These are phyloP conservation scores for Stachybotrys chlorohalonatus DNA, from an alignment of 2,329 filamentous ascomycete genomes.

Conservation along the genomic window DNA sequence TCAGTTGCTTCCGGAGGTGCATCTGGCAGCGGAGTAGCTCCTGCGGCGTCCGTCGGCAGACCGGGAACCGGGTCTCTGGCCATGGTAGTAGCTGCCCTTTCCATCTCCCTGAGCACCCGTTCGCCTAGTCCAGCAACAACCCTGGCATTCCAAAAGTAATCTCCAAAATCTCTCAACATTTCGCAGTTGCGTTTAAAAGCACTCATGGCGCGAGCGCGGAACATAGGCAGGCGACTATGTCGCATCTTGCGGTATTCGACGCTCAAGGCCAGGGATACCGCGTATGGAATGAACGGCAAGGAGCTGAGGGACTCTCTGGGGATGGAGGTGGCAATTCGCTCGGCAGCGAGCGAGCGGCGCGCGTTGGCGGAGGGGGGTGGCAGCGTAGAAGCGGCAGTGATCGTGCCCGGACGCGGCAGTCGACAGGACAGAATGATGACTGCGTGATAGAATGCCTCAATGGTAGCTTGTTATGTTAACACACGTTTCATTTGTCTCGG, in stretches of 20 bases:
- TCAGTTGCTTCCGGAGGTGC: conserved; percentile 7
- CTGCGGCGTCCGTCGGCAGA: conserved; percentile 10
- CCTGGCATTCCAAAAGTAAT: conserved; percentile 48
- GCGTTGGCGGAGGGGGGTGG: conserved; percentile 43
- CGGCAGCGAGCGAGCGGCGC: conserved; percentile 47
- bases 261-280: conserved; percentile 50
- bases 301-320: conserved; percentile 41
- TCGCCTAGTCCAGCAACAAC: conserved; percentile 47
- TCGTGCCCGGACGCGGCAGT: conserved; percentile 32
- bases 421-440: conserved; percentile 55
- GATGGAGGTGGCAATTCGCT: conserved; percentile 47
- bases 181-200: conserved; percentile 46
- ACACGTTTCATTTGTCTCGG: neutral
- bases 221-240: conserved; percentile 49
- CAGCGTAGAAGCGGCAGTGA: conserved; percentile 29
- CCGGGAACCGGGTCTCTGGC: conserved; percentile 22
- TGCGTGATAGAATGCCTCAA: conserved; percentile 56
- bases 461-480: conserved; percentile 36
- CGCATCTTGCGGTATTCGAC: conserved; percentile 57
- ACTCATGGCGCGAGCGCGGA: conserved; percentile 43
- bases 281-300: conserved; percentile 53
- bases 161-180: conserved; percentile 41
- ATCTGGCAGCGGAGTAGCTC: conserved; percentile 9
- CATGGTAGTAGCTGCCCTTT: conserved; percentile 40
- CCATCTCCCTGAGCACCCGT: conserved; percentile 46